Evolutionary conservation across 2,329 filamentous ascomycete genomes (phyloP).

Genomic region (Aureobasidium namibiae): DNA sequence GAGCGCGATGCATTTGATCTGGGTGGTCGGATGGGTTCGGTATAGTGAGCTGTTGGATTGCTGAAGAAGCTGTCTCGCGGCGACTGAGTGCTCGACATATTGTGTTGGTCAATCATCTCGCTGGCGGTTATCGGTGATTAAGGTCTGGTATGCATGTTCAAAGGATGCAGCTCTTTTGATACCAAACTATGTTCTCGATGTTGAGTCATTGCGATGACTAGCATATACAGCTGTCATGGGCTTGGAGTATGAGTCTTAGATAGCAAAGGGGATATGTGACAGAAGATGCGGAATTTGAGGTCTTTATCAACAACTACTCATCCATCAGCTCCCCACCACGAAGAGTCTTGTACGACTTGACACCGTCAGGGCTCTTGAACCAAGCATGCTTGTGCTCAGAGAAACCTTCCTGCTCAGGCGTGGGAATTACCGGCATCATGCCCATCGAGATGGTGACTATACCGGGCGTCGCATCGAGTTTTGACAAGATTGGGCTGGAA

Average conservation of each 20-base stretch:
- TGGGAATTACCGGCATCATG: conserved; percentile 40
- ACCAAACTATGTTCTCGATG: not conserved
- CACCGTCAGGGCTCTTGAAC: conserved; percentile 32
- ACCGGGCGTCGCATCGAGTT: conserved; percentile 21
- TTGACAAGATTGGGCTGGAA: conserved; percentile 39
- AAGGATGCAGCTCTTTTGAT: not conserved
- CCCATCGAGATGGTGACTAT: conserved; percentile 44
- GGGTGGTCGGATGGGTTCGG: not conserved
- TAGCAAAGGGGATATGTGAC: not conserved
- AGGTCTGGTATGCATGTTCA: too few species aligned
- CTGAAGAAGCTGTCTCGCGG: not conserved
- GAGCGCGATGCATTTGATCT: not conserved
- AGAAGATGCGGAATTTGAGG: not conserved
- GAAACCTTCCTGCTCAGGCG: conserved; percentile 40
- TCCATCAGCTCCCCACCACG: not conserved
- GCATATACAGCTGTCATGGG: not conserved
- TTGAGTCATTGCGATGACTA: not conserved
- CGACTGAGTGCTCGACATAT: not conserved
- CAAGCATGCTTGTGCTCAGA: conserved; percentile 36
- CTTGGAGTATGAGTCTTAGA: not conserved
- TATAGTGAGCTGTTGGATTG: not conserved
- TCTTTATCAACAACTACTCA: not conserved
- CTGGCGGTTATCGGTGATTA: not conserved
- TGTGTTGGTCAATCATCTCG: not conserved
- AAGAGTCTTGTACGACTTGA: conserved; percentile 31